Evolutionary conservation across 2,329 filamentous ascomycete species (phyloP).

Genomic region (Acephala macrosclerotiorum): DNA sequence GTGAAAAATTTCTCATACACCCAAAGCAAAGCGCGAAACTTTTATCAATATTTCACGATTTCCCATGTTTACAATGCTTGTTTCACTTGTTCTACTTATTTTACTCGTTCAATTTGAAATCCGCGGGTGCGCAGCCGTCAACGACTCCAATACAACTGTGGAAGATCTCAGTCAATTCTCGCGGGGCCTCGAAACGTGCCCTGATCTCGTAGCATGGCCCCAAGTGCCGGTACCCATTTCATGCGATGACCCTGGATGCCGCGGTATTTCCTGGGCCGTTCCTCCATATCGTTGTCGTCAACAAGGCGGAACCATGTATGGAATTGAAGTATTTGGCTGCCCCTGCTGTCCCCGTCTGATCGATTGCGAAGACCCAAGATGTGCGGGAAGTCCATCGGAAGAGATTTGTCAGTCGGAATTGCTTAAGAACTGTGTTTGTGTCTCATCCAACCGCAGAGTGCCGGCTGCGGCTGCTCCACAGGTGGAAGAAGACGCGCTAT

Average conservation of each 20-base stretch:
- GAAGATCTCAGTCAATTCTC: constrained; percentile 11
- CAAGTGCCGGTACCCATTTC: neutral
- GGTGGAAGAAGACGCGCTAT: constrained; percentile 2
- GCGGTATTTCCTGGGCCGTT: constrained; percentile 7
- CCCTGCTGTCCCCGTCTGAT: constrained; percentile 12
- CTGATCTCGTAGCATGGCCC: neutral
- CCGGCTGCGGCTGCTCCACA: constrained; percentile 5
- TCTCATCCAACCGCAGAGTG: neutral
- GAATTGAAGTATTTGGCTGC: constrained; percentile 13
- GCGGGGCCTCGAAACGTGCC: neutral
- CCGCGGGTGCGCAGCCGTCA: constrained; percentile 5
- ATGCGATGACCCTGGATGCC: constrained; percentile 5
- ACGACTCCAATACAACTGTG: neutral
- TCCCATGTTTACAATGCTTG: constrained; percentile 3
- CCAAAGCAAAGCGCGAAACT: too few relatives aligned
- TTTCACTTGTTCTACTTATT: neutral
- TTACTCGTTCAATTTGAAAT: constrained; percentile 3
- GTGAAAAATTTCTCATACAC: too few relatives aligned
- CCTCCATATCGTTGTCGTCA: constrained; percentile 12
- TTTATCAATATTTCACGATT: too few relatives aligned
- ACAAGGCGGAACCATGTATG: constrained; percentile 7
- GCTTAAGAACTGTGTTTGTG: constrained; percentile 10
- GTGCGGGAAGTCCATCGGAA: neutral
- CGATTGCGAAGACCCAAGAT: constrained; percentile 9
- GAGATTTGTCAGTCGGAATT: constrained; percentile 12